A percentile compares a stretch with the other conserved stretches of the same genome.
phyloP scores from a whole-genome alignment of 106 monocot species.

The Amphibolis antarctica region DNA sequence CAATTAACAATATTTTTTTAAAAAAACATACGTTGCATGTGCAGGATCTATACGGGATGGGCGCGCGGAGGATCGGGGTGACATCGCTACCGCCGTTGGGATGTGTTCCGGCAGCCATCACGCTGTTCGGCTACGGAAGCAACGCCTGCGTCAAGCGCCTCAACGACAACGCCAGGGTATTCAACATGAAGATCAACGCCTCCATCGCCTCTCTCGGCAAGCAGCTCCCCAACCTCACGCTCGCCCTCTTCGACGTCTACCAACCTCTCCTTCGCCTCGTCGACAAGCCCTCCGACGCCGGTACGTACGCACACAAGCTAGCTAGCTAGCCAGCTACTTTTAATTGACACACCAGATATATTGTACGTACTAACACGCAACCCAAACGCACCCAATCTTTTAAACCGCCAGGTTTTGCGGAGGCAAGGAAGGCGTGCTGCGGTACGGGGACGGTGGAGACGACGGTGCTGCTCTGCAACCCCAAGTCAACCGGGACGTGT shows the following conservation, averaged over 20 bases:
- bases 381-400: no score
- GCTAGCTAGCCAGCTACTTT: not conserved
- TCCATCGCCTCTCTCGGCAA: not conserved
- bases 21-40: no score
- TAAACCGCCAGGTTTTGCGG: constrained; percentile 6
- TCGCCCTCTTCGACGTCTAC: constrained; percentile 21
- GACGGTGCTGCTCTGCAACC: constrained; percentile 9
- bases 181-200: constrained; percentile 13
- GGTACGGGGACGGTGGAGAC: constrained; percentile 10
- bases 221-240: constrained; percentile 5
- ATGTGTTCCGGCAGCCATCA: constrained; percentile 14
- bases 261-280: constrained; percentile 9
- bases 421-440: constrained; percentile 12
- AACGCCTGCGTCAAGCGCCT: constrained; percentile 10
- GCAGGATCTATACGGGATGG: constrained; percentile 10
- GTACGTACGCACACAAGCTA: no score
- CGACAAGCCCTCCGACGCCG: constrained; percentile 8
- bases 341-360: no score
- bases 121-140: constrained; percentile 16
- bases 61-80: constrained; percentile 15
- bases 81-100: constrained; percentile 17
- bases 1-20: no score
- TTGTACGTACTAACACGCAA: no score
- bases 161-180: constrained; percentile 5
- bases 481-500: constrained; percentile 12